A percentile compares a stretch with the other conserved stretches of the same genome.
These are phyloP conservation scores for Trapa incisa DNA, from an alignment of 345 rosid species.

Conservation along the genomic window DNA sequence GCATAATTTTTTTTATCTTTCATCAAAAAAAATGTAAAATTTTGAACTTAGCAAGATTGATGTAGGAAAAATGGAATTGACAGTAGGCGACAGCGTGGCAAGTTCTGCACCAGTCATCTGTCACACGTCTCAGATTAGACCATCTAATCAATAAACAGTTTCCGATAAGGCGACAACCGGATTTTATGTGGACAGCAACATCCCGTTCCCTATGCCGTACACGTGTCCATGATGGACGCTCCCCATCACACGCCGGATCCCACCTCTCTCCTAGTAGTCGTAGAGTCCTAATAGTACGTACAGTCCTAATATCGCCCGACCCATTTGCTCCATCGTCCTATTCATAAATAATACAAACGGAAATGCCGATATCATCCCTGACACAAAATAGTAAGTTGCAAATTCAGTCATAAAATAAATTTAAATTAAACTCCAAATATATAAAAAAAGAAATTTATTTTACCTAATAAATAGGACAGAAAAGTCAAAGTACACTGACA, in stretches of 20 bases:
- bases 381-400: too few species aligned
- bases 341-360: neutral
- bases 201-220: neutral
- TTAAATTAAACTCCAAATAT: too few species aligned
- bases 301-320: neutral
- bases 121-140: neutral
- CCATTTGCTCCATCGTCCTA: neutral
- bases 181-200: neutral
- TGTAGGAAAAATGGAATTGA: neutral
- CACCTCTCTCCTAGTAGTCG: neutral
- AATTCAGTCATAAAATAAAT: too few species aligned
- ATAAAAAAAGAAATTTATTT: too few species aligned
- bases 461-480: too few species aligned
- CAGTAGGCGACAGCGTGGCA: neutral
- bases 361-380: neutral
- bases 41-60: too few species aligned
- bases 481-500: too few species aligned
- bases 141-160: neutral
- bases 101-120: neutral
- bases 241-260: neutral
- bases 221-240: neutral
- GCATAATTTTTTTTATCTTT: too few species aligned
- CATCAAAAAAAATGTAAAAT: too few species aligned
- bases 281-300: neutral
- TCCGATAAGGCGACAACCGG: conserved; percentile 1